These are phyloP conservation scores for Exophiala aquamarina DNA, from an alignment of 2,329 filamentous ascomycete species.

Conservation along the genomic window DNA sequence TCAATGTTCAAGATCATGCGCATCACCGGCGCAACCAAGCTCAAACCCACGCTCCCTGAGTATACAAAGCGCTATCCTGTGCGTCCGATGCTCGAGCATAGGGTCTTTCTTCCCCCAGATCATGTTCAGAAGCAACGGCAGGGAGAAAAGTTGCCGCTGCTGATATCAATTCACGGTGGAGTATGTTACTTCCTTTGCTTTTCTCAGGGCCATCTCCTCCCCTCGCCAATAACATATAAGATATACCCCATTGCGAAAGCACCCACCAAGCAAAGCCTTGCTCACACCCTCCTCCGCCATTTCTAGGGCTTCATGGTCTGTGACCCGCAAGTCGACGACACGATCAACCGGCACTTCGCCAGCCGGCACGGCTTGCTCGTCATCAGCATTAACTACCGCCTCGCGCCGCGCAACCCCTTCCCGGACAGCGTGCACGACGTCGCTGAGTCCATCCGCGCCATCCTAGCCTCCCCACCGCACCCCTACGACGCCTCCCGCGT, in stretches of 20 bases:
- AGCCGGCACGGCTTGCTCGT: conserved; percentile 44
- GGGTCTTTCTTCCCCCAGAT: conserved; percentile 45
- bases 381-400: conserved; percentile 51
- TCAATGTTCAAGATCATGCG: conserved; percentile 17
- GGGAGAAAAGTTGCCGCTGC: conserved; percentile 19
- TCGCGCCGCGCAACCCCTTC: conserved; percentile 47
- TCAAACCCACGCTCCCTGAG: conserved; percentile 14
- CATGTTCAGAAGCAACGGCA: conserved; percentile 26
- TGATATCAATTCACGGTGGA: conserved; percentile 55
- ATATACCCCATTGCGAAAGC: background rate
- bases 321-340: conserved; percentile 46
- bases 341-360: conserved; percentile 48
- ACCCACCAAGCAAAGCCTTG: background rate
- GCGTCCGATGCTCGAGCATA: conserved; percentile 28
- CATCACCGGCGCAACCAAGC: conserved; percentile 10
- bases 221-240: no score
- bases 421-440: conserved; percentile 48
- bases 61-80: conserved; percentile 32
- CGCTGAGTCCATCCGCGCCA: conserved; percentile 42
- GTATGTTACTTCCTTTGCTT: background rate
- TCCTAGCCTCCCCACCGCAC: conserved; percentile 44
- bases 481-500: conserved; percentile 43
- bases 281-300: background rate
- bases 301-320: conserved; percentile 45
- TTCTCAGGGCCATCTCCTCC: background rate